A percentile compares a stretch with the other conserved stretches of the same genome.
Conservation (phyloP, 768 basidiomycete species). For the Gloeophyllum trabeum region DNA sequence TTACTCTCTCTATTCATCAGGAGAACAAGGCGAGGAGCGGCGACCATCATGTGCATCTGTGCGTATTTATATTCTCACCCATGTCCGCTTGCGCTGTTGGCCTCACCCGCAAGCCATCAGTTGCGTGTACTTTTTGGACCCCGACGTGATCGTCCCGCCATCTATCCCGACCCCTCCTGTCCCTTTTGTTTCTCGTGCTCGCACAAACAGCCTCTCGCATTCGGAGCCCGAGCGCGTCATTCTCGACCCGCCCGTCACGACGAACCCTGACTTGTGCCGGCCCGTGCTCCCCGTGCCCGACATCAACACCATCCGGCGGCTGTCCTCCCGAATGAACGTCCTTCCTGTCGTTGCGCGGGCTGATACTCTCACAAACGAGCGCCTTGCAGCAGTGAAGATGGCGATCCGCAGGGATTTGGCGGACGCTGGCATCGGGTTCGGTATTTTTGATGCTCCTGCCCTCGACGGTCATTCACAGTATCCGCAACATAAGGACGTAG, state of each 20-base stretch:
- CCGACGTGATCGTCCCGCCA: slow-evolving; percentile 68
- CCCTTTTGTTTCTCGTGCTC: slow-evolving; percentile 57
- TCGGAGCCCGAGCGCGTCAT: slow-evolving; percentile 68
- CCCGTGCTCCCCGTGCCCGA: slow-evolving; percentile 61
- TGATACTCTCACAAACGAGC: slow-evolving; percentile 73
- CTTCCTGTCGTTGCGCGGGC: slow-evolving; percentile 79
- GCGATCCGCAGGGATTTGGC: slow-evolving; percentile 76
- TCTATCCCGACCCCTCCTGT: slow-evolving; percentile 54
- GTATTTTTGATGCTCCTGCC: slow-evolving; percentile 85
- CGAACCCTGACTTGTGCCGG: slow-evolving; percentile 56
- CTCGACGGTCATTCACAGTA: slow-evolving; percentile 43
- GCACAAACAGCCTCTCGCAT: slow-evolving; percentile 62
- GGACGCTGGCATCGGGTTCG: slow-evolving; percentile 79
- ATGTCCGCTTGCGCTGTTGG: too few species aligned
- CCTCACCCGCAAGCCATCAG: too few species aligned
- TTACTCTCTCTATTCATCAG: slow-evolving; percentile 25
- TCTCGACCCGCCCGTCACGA: slow-evolving; percentile 68
- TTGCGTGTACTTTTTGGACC: slow-evolving; percentile 83
- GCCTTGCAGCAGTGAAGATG: slow-evolving; percentile 67
- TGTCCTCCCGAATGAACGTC: slow-evolving; percentile 78
- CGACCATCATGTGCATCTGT: slow-evolving; percentile 80
- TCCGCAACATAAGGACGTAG: slow-evolving; percentile 6
- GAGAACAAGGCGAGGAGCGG: slow-evolving; percentile 61
- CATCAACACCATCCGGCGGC: slow-evolving; percentile 66
- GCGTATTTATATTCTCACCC: too few species aligned